These are phyloP conservation scores for Lycium ferocissimum DNA, from an alignment of 257 asterid species.

Conservation along the genomic window DNA sequence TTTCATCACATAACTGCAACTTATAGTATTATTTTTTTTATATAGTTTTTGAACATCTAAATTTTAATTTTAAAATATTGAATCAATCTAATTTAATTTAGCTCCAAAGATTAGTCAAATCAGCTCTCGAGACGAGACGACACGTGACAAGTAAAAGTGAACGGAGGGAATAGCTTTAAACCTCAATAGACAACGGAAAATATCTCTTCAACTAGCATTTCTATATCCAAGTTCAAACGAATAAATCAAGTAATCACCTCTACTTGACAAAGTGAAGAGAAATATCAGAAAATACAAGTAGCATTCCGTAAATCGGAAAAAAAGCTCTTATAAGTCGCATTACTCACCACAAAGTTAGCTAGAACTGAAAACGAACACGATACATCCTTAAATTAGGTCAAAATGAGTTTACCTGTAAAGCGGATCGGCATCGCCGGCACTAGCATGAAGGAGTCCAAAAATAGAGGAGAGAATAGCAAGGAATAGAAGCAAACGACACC, in stretches of 20 bases:
- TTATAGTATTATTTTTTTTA: no score
- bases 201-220: background rate
- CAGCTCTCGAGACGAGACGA: no score
- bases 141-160: no score
- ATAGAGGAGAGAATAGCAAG: conserved; percentile 49
- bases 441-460: conserved; percentile 54
- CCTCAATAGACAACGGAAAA: background rate
- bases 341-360: background rate
- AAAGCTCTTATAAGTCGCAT: background rate
- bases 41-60: no score
- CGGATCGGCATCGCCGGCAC: conserved; percentile 84
- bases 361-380: background rate
- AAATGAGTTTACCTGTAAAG: conserved; percentile 57
- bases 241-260: background rate
- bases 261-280: background rate
- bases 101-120: no score
- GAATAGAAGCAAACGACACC: conserved; percentile 49
- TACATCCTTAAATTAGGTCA: background rate
- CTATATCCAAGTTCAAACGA: background rate
- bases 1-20: no score
- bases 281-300: background rate
- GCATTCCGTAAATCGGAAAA: background rate
- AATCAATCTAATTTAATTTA: no score
- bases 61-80: no score
- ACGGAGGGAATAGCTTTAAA: background rate